Evolutionary conservation across 1,284 basidiomycete genomes (phyloP).

Genomic region (Anthracocystis setariae): DNA sequence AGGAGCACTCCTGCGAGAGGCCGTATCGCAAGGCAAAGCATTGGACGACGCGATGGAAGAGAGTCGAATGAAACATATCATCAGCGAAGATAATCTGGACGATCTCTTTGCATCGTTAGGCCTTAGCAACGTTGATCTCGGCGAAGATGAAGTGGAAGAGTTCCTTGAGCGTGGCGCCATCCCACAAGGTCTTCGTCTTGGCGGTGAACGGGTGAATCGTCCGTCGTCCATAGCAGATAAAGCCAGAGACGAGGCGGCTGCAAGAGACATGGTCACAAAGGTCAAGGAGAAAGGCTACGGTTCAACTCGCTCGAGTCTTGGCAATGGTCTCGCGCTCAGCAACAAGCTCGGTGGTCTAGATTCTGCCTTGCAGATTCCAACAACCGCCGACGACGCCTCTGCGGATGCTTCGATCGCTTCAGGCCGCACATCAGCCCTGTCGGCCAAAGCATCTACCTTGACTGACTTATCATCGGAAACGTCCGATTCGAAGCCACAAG

Average conservation of each 20-base stretch:
- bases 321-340: not conserved
- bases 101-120: conserved; percentile 63
- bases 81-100: conserved; percentile 53
- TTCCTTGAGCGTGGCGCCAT: conserved; percentile 58
- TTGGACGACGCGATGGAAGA: conserved; percentile 50
- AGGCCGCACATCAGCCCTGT: conserved; percentile 1
- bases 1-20: conserved; percentile 42
- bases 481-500: conserved; percentile 3
- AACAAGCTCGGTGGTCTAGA: conserved; percentile 4
- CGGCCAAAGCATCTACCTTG: not conserved
- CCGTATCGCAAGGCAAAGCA: conserved; percentile 46
- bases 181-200: conserved; percentile 44
- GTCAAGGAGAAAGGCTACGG: conserved; percentile 45
- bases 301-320: conserved; percentile 27
- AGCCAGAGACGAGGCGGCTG: conserved; percentile 50
- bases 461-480: conserved; percentile 1
- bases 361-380: conserved; percentile 15
- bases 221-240: conserved; percentile 47
- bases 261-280: conserved; percentile 41
- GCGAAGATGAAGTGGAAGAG: conserved; percentile 59
- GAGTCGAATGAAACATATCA: conserved; percentile 42
- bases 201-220: conserved; percentile 44
- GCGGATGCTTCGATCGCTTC: conserved; percentile 5
- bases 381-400: conserved; percentile 6
- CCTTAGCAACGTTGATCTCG: conserved; percentile 56